A percentile compares a stretch with the other conserved stretches of the same genome.
Conservation (phyloP, 257 asterid species). For the Anisodus tanguticus region DNA sequence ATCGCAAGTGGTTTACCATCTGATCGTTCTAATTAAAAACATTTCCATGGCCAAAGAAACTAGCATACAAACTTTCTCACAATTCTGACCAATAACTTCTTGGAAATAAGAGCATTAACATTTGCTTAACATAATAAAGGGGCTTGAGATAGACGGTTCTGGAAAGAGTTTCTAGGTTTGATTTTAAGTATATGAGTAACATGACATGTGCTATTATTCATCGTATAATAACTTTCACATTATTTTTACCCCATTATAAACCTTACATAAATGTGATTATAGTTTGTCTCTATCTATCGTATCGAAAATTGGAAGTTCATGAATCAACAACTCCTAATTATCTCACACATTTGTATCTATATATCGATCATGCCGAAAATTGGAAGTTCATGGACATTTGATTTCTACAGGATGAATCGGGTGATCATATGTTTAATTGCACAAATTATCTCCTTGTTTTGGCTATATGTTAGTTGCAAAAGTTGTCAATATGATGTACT, state of each 20-base stretch:
- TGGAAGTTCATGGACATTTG: neutral
- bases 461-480: neutral
- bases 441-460: neutral
- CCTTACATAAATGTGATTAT: neutral
- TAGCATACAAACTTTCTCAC: neutral
- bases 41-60: neutral
- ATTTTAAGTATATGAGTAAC: neutral
- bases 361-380: neutral
- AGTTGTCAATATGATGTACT: neutral
- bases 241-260: neutral
- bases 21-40: neutral
- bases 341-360: slow-evolving; percentile 16
- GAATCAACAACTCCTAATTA: neutral
- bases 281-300: neutral
- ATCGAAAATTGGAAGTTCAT: neutral
- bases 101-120: neutral
- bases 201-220: neutral
- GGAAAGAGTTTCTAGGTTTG: neutral
- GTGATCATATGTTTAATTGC: neutral
- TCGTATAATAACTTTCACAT: neutral
- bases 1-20: neutral
- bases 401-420: neutral
- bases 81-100: neutral
- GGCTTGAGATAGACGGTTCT: neutral
- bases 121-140: neutral